phyloP scores from a whole-genome alignment of 2,329 filamentous ascomycete species.

The Aureobasidium sp. region DNA sequence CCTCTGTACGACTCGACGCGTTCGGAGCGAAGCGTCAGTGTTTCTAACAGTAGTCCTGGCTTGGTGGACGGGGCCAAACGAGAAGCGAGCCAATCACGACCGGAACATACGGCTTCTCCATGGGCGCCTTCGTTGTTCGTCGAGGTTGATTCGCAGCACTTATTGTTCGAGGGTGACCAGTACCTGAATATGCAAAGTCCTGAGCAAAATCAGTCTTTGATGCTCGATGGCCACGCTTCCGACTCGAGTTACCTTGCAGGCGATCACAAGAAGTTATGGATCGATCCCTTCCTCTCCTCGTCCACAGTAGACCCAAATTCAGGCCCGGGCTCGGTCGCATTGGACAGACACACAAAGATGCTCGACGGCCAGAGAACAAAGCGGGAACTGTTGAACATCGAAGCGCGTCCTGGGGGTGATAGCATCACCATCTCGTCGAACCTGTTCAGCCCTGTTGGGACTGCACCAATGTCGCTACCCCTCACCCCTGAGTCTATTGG shows the following conservation, averaged over 20 bases:
- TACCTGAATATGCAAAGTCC: background rate
- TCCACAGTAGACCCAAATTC: background rate
- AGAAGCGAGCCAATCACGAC: background rate
- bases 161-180: background rate
- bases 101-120: background rate
- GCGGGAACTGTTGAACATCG: background rate
- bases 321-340: background rate
- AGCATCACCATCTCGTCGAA: background rate
- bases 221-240: background rate
- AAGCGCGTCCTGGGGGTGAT: background rate
- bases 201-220: background rate
- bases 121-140: conserved; percentile 2
- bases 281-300: background rate
- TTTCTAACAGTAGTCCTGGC: background rate
- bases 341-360: background rate
- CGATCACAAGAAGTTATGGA: background rate
- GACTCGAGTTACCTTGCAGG: background rate
- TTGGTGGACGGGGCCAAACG: background rate
- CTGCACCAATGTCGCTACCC: background rate
- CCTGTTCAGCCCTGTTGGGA: background rate
- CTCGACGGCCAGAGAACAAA: background rate
- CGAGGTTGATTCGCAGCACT: background rate
- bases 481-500: background rate
- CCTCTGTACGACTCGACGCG: background rate
- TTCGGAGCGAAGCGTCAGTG: background rate